These are phyloP conservation scores for Halophytophthora batemanensis DNA, from an alignment of 352 stramenopile species.

Conservation along the genomic window DNA sequence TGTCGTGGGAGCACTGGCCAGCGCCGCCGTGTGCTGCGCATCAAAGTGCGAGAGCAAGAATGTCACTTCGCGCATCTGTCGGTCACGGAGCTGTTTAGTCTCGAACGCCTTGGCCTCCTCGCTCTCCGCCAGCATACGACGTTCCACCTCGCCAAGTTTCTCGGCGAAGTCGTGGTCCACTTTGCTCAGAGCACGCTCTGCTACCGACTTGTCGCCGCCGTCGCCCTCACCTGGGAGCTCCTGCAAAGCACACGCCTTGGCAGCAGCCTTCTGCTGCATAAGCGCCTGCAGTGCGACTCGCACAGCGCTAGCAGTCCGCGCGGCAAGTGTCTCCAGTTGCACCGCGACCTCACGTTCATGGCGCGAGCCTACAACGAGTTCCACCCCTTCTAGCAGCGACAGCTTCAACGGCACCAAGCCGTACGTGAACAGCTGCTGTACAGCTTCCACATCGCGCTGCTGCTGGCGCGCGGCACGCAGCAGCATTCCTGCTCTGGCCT, in stretches of 20 bases:
- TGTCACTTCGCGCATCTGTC: slow-evolving; percentile 44
- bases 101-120: slow-evolving; percentile 25
- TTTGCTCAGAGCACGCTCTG: slow-evolving; percentile 17
- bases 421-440: slow-evolving; percentile 60
- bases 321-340: slow-evolving; percentile 32
- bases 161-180: slow-evolving; percentile 45
- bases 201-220: slow-evolving; percentile 6
- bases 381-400: slow-evolving; percentile 47
- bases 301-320: slow-evolving; percentile 19
- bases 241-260: slow-evolving; percentile 36
- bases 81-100: slow-evolving; percentile 33
- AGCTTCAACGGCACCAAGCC: slow-evolving; percentile 47
- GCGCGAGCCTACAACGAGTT: slow-evolving; percentile 49
- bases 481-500: slow-evolving; percentile 13
- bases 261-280: slow-evolving; percentile 46
- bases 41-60: slow-evolving; percentile 46
- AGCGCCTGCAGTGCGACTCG: slow-evolving; percentile 30
- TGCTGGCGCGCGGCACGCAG: slow-evolving; percentile 28
- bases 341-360: slow-evolving; percentile 48
- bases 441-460: slow-evolving; percentile 37
- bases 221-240: slow-evolving; percentile 1
- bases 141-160: slow-evolving; percentile 35
- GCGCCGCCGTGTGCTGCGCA: slow-evolving; percentile 15
- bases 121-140: slow-evolving; percentile 17
- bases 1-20: slow-evolving; percentile 8